Percentiles rank a stretch among this genome's conserved stretches.
Conservation (phyloP, 2,329 filamentous ascomycete species). For the Aspergillus sojae region DNA sequence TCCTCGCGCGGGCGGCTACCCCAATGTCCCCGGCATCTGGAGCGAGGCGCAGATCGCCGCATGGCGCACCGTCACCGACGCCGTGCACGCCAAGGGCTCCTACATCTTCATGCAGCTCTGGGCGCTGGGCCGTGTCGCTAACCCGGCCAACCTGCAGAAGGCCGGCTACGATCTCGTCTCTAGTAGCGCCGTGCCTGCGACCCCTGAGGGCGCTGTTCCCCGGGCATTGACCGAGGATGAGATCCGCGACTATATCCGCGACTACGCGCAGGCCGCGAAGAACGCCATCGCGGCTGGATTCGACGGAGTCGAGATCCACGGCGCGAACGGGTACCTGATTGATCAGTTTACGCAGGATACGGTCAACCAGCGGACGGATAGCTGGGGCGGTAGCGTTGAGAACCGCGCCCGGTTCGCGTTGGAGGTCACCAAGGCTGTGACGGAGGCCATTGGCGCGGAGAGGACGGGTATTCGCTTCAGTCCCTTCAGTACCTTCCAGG, state of each 20-base stretch:
- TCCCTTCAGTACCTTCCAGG: conserved; percentile 44
- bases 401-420: conserved; percentile 57
- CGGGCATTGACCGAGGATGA: conserved; percentile 42
- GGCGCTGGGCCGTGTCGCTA: conserved; percentile 60
- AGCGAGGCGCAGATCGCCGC: conserved; percentile 58
- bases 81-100: conserved; percentile 64
- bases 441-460: conserved; percentile 48
- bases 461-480: conserved; percentile 52
- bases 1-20: conserved; percentile 50
- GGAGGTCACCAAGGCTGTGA: conserved; percentile 52
- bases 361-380: conserved; percentile 52
- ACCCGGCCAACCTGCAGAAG: conserved; percentile 32
- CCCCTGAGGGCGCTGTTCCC: conserved; percentile 32
- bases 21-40: conserved; percentile 61
- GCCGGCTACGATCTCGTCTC: conserved; percentile 23
- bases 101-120: conserved; percentile 67
- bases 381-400: conserved; percentile 55
- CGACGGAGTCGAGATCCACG: conserved; percentile 55
- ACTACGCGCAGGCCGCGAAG: conserved; percentile 49
- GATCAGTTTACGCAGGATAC: conserved; percentile 55
- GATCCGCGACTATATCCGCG: conserved; percentile 45
- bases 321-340: conserved; percentile 54
- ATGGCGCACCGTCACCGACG: conserved; percentile 64
- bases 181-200: conserved; percentile 22
- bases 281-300: conserved; percentile 60